A percentile compares a stretch with the other conserved stretches of the same genome.
phyloP scores from a whole-genome alignment of 805 yeast genomes.

The Cyberlindnera suaveolens region DNA sequence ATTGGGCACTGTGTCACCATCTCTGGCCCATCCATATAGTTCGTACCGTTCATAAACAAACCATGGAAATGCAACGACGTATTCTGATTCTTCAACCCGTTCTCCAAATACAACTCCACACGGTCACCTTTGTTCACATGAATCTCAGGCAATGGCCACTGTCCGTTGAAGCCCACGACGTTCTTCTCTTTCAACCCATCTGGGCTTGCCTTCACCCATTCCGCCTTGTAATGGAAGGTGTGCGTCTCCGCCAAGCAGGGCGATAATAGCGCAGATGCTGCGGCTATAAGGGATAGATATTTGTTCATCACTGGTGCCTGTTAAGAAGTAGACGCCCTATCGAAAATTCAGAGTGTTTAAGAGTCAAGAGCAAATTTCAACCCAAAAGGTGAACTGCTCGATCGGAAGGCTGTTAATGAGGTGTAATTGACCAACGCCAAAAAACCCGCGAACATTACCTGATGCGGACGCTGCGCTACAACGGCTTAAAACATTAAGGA shows the following conservation, averaged over 20 bases:
- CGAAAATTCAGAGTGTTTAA: no score
- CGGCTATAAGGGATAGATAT: not conserved
- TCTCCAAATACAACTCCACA: slow-evolving; percentile 51
- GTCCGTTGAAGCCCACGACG: slow-evolving; percentile 61
- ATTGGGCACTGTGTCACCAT: slow-evolving; percentile 79
- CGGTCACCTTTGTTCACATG: slow-evolving; percentile 61
- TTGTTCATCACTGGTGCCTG: not conserved
- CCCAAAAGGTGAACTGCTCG: no score
- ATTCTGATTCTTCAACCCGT: slow-evolving; percentile 44
- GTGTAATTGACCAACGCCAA: no score
- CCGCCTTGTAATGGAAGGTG: slow-evolving; percentile 48
- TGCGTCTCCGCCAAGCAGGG: slow-evolving; percentile 35
- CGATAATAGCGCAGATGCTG: slow-evolving; percentile 1
- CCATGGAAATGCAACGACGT: slow-evolving; percentile 82
- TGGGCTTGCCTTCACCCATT: slow-evolving; percentile 59
- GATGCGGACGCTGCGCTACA: no score
- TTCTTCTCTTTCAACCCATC: slow-evolving; percentile 52
- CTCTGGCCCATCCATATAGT: slow-evolving; percentile 74
- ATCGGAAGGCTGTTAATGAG: no score
- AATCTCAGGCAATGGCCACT: slow-evolving; percentile 71
- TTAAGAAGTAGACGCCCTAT: no score
- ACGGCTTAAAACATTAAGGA: no score
- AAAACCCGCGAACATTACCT: no score
- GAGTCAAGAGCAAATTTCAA: no score
- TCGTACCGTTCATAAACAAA: slow-evolving; percentile 54